Evolutionary conservation across 352 stramenopile species (phyloP).

Genomic region (Phytophthora citrophthora): DNA sequence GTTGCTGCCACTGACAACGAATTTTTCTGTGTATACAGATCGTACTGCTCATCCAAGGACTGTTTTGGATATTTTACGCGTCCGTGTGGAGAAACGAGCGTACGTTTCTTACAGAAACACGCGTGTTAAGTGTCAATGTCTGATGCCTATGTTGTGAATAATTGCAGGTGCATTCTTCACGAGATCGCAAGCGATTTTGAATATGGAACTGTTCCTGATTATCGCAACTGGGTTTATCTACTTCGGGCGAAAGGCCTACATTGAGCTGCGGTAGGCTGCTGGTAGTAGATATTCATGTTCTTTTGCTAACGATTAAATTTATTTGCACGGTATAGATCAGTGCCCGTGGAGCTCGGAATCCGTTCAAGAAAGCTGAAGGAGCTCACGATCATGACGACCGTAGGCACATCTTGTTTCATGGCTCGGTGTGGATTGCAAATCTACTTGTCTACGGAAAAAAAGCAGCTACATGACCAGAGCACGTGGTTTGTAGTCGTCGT

Average conservation of each 20-base stretch:
- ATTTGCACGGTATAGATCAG: constrained; percentile 45
- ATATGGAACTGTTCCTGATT: constrained; percentile 82
- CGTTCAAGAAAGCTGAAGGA: constrained; percentile 87
- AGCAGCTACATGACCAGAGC: constrained; percentile 75
- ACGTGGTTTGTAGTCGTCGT: constrained; percentile 85
- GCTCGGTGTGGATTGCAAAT: constrained; percentile 74
- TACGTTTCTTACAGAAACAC: constrained; percentile 34
- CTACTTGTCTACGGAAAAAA: constrained; percentile 68
- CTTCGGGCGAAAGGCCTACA: constrained; percentile 82
- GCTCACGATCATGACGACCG: constrained; percentile 77
- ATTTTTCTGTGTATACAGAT: constrained; percentile 33
- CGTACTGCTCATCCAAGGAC: constrained; percentile 60
- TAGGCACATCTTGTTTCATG: constrained; percentile 89
- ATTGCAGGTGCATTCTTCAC: constrained; percentile 79
- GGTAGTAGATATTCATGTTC: background rate
- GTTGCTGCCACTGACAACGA: constrained; percentile 2
- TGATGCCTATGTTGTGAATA: background rate
- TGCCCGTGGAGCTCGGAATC: constrained; percentile 84
- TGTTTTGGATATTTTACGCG: constrained; percentile 85
- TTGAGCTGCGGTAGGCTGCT: constrained; percentile 65
- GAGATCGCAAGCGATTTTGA: constrained; percentile 76
- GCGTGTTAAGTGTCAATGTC: background rate
- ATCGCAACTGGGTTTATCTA: constrained; percentile 80
- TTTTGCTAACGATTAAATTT: background rate
- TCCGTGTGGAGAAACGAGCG: constrained; percentile 74